Evolutionary conservation across 306 rosid genomes (phyloP), one percentile per base, ranked within the genome.

Genomic region (Castanea sativa): DNA sequence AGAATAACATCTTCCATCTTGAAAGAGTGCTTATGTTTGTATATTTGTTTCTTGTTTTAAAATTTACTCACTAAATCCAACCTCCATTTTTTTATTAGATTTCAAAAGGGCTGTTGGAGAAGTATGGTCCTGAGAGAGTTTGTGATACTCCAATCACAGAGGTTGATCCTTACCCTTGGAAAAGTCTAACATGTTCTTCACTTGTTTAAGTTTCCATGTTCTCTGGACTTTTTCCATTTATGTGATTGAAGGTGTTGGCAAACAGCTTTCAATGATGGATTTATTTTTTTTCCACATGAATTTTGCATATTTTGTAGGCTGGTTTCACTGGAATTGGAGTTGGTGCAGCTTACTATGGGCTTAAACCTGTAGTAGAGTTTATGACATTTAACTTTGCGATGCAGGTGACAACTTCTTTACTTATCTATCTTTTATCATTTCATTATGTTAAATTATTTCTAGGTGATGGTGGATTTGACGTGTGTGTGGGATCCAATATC

Each of bases 301-400:
- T 12, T 49, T 49, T 49, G 53, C 53, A 9, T 49, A 49, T 74
- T 63, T 69, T 86, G 86, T 92, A 95, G 99, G 99, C 99, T 86
- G 99, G 99, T 45, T 96, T 96, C 89, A 16, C 99, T 69, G 99
- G 99, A 68, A 93, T 96, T 61, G 99, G 98, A 86, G 99, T 96
- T 80, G 99, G 99, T 4, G 99, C 99, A 74, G 99, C 99, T 55
- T 96, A 87, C 89, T 83, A 93, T 76, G 99, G 99, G 76, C 94
- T 93, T 74, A 90, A 69, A 83, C 99, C 99, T 71, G 91, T 93
- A 6, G 81, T 96, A 27, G 99, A 96, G 90, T 96, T 93, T 78
- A 96, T 96, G 99, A 96, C 99, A 76, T 96, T 96, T 87, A 96
- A 96, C 89, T 96, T 96, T 92, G 93, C 99, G 33, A 93, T 96